These are phyloP conservation scores for Arthrobotrys megalospora DNA, from an alignment of 2,329 filamentous ascomycete genomes.

Conservation along the genomic window DNA sequence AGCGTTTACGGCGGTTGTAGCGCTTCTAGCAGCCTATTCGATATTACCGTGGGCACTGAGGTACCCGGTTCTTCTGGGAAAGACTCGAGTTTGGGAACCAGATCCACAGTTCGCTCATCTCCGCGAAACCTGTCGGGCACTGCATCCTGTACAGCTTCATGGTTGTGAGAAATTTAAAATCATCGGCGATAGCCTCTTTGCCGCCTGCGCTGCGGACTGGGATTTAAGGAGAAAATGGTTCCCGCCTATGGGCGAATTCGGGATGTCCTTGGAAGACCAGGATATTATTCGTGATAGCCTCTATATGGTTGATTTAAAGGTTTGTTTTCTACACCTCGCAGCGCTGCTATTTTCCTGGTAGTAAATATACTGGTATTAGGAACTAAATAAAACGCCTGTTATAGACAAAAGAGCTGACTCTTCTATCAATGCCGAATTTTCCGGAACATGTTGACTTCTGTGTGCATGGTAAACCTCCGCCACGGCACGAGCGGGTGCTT, in stretches of 20 bases:
- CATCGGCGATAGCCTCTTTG: constrained; percentile 37
- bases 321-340: not conserved
- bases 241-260: constrained; percentile 45
- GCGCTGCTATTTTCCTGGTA: not conserved
- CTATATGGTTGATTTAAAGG: constrained; percentile 45
- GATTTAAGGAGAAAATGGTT: constrained; percentile 38
- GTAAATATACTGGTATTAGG: not conserved
- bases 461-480: constrained; percentile 33
- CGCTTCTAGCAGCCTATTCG: constrained; percentile 23
- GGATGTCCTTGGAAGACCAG: not conserved
- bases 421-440: constrained; percentile 36
- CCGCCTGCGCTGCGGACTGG: constrained; percentile 44
- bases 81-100: constrained; percentile 36
- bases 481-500: not conserved
- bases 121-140: constrained; percentile 15
- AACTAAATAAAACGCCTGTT: not conserved
- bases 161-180: constrained; percentile 57
- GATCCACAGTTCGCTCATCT: constrained; percentile 39
- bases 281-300: constrained; percentile 39
- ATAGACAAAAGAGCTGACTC: constrained; percentile 39
- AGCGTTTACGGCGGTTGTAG: not conserved
- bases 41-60: constrained; percentile 37
- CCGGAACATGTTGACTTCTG: constrained; percentile 38
- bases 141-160: constrained; percentile 26
- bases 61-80: constrained; percentile 41